Evolutionary conservation across 2,329 filamentous ascomycete species (phyloP).

Genomic region (Lasiodiplodia sp.): DNA sequence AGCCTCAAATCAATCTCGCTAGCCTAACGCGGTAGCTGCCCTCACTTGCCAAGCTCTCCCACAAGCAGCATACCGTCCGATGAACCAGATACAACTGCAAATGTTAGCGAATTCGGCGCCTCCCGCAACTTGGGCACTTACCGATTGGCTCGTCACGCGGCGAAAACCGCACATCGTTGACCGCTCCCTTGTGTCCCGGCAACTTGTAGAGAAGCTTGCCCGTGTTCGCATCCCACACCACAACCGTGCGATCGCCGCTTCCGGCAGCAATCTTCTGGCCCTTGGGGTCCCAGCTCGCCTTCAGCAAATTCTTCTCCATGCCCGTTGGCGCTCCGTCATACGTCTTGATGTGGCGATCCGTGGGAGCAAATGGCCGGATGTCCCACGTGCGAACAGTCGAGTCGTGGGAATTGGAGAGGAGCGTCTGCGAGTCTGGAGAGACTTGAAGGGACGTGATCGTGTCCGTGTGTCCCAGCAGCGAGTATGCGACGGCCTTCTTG

Average conservation of each 20-base stretch:
- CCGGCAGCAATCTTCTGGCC: constrained; percentile 89
- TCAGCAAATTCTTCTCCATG: constrained; percentile 88
- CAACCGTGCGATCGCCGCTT: constrained; percentile 87
- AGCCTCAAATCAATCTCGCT: constrained; percentile 12
- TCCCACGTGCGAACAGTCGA: constrained; percentile 96
- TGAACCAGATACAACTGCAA: constrained; percentile 83
- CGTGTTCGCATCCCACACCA: constrained; percentile 88
- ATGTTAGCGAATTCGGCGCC: constrained; percentile 5
- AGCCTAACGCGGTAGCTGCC: constrained; percentile 6
- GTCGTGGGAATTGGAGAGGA: constrained; percentile 93
- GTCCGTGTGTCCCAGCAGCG: constrained; percentile 87
- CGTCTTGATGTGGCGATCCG: constrained; percentile 82
- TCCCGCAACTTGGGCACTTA: constrained; percentile 58
- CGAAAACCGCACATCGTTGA: constrained; percentile 93
- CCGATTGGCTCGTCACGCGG: constrained; percentile 84
- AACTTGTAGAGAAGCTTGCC: constrained; percentile 94
- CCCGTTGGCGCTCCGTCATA: constrained; percentile 92
- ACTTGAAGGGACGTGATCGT: constrained; percentile 89
- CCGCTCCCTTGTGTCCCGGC: constrained; percentile 91
- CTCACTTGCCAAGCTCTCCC: constrained; percentile 75
- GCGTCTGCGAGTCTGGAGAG: constrained; percentile 90
- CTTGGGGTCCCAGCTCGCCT: constrained; percentile 86
- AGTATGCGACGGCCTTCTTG: constrained; percentile 88
- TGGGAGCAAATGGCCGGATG: constrained; percentile 90
- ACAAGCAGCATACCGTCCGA: constrained; percentile 87